phyloP scores from a whole-genome alignment of 805 yeast genomes.

The Blastobotrys parvus region DNA sequence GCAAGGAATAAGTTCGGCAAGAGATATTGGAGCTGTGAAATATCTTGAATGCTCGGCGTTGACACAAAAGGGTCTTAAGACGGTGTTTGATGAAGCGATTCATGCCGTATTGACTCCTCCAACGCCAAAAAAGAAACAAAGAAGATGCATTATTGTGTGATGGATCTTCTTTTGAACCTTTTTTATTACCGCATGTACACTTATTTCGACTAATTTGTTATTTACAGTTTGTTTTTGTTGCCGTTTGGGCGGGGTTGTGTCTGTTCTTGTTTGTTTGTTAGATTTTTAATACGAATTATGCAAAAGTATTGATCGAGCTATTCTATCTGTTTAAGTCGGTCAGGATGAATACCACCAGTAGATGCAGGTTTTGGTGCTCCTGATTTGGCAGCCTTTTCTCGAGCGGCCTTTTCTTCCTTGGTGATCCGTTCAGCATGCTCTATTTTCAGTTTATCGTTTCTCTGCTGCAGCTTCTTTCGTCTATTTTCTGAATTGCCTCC shows the following conservation, averaged over 20 bases:
- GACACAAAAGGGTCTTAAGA: constrained; percentile 77
- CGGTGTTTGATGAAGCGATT: constrained; percentile 77
- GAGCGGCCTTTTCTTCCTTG: constrained; percentile 32
- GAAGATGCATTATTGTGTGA: constrained; percentile 42
- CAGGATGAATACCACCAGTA: constrained; percentile 13
- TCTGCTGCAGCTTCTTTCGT: constrained; percentile 57
- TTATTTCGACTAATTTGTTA: no score
- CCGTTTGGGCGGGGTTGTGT: no score
- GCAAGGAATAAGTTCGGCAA: constrained; percentile 61
- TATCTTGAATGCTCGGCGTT: constrained; percentile 89
- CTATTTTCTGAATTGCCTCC: constrained; percentile 76
- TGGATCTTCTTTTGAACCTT: no score
- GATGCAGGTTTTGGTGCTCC: neutral
- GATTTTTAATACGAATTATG: no score
- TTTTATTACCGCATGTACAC: no score
- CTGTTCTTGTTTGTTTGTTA: no score
- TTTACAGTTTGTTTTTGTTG: no score
- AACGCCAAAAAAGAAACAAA: constrained; percentile 34
- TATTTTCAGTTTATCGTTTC: constrained; percentile 65
- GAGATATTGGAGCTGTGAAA: constrained; percentile 61
- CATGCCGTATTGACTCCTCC: constrained; percentile 44
- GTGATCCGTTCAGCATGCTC: constrained; percentile 59
- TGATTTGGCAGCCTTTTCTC: constrained; percentile 10
- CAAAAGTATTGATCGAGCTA: no score
- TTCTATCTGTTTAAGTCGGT: constrained; percentile 7